Base-by-base conservation (phyloP, 1,284 basidiomycete species). In the Limonomyces culmigenus region DNA sequence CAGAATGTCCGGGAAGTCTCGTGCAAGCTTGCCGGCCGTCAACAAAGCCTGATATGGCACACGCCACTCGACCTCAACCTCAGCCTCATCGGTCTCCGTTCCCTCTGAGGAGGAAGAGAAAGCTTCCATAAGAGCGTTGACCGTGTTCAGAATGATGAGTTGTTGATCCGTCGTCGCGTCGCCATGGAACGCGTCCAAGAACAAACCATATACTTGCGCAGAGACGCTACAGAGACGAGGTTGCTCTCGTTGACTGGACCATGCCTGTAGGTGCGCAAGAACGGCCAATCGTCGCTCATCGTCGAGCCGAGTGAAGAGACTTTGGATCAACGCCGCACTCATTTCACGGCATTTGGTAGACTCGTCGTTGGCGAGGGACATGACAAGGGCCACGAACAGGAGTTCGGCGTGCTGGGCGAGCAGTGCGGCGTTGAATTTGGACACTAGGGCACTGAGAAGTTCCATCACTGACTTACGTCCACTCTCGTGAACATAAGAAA, bases 391-490 rank as follows among this genome's bases (percentile, higher is more conserved):
- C 3, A 96, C 76, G 51, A 97, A 96, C 35, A 98, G 66, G 45
- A 97, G 64, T 50, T 97, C 88, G 12, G 85, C 70, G 47, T 92
- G 83, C 49, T 93, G 84, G 12, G 62, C 62, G 27, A 98, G 59
- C 15, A 96, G 62, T 3, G 65, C 67, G 8, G 64, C 63, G 41
- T 86, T 77, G 51, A 98, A 95, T 59, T 98, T 98, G 47, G 65
- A 49, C 34, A 97, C 60, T 35, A 96, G 63, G 2, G 86, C 88
- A 15, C 72, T 63, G 12, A 97, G 67, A 2, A 98, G 62, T 53
- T 96, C 92, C 67, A 98, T 75, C 16, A 96, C 87, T 14, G 91
- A 96, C 36, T 75, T 67, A 29, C 95, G 72, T 1, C 95, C 95
- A 37, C 76, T 84, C 49, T 97, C 91, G 52, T 86, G 76, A 19